Evolutionary conservation across 805 yeast genomes (phyloP), one percentile per base, ranked within the genome.

Genomic region (Ogataea pignaliae): DNA sequence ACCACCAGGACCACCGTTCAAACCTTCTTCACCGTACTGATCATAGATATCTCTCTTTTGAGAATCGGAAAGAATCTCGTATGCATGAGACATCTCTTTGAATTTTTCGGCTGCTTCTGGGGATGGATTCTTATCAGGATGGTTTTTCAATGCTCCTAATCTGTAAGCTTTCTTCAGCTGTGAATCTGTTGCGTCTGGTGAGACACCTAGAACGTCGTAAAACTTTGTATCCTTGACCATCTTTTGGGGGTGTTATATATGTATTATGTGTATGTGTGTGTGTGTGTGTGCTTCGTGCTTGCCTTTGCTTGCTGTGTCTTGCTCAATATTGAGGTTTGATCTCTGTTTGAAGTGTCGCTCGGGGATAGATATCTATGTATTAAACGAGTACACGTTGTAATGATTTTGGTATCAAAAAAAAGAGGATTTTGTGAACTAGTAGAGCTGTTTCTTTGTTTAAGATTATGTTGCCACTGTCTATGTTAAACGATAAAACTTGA

Each of bases 31-130:
- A 66, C 99, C 99, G 61, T 79, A 88, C 52, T 78, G 81, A 69
- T 93, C 98, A 63, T 91, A 91, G 3, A 84, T 56, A 32, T 83
- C 87, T 72, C 98, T 86, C 73, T 90, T 93, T 62, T 90, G 85
- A 14, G 83, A 72, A 61, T 90, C 97, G 11, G 88, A 77, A 51
- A 91, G 73, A n/a, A 88, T 73, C 68, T 91, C 98, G 64, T 91
- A 76, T 7, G 97, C 97, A 48, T 79, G 79, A 3, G 91, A 82
- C 59, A 88, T 76, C 64, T 88, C 96, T 68, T 91, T 91, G 69
- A 91, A 91, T 70, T 87, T 89, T 63, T 91, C 98, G 42, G 95
- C 93, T 13, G 96, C 97, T 66, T 90, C 98, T 42, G 85, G 89
- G 14, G 83, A 74, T 45, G 88, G 81, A 59, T 81, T 81, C 71